Evolutionary conservation across 306 rosid species (phyloP).

Genomic region (Pyrus bretschneideri): DNA sequence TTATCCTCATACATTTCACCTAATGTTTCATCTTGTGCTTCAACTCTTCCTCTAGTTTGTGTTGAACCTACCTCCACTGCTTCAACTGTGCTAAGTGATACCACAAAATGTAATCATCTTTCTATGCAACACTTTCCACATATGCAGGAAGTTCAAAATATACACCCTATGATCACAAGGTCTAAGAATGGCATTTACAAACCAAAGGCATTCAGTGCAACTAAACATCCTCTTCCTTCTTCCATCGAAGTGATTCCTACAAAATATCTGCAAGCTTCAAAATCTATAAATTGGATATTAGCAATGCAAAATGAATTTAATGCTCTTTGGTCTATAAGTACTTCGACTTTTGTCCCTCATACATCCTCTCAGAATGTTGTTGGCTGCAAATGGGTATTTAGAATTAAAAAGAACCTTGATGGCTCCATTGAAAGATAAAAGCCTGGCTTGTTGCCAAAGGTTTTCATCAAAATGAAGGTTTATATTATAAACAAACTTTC

Average conservation of each 20-base stretch:
- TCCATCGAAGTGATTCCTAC: neutral
- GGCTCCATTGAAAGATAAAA: neutral
- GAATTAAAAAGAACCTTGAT: neutral
- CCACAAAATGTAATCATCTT: fast-evolving
- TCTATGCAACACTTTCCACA: too few relatives aligned
- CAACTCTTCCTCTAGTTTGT: too few relatives aligned
- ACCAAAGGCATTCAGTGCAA: neutral
- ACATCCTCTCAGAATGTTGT: too few relatives aligned
- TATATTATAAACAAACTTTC: too few relatives aligned
- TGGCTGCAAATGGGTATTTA: neutral
- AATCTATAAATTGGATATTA: too few relatives aligned
- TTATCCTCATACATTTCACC: too few relatives aligned
- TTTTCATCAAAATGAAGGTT: neutral
- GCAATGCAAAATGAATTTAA: neutral
- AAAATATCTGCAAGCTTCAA: neutral
- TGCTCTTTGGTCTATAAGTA: neutral
- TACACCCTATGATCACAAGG: neutral
- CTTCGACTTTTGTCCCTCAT: neutral
- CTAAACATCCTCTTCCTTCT: neutral
- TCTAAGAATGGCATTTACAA: neutral
- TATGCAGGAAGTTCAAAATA: too few relatives aligned
- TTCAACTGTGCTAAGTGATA: fast-evolving
- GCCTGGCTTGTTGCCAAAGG: neutral
- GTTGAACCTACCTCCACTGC: fast-evolving
- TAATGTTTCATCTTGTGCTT: fast-evolving